A percentile compares a stretch with the other conserved stretches of the same genome.
phyloP scores from a whole-genome alignment of 192 early-diverging fungal species.

The Podila horticola region DNA sequence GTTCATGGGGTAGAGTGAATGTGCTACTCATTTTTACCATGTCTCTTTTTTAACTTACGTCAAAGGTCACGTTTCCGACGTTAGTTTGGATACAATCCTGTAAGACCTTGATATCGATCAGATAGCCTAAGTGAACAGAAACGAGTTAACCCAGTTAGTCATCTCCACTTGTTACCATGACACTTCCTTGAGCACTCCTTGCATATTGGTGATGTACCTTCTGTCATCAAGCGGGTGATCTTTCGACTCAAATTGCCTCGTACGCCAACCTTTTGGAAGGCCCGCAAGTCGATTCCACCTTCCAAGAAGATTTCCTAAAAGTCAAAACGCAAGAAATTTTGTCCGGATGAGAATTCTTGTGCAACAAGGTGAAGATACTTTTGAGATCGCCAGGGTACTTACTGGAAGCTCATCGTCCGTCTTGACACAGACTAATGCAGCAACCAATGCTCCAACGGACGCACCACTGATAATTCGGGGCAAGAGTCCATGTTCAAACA shows the following conservation, averaged over 20 bases:
- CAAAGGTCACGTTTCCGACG: conserved; percentile 76
- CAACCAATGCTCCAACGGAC: conserved; percentile 77
- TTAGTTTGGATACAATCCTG: conserved; percentile 78
- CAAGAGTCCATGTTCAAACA: conserved; percentile 69
- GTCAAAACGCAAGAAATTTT: not conserved
- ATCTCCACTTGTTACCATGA: not conserved
- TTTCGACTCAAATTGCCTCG: conserved; percentile 71
- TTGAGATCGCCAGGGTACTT: not conserved
- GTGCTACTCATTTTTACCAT: no score
- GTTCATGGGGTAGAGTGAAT: not conserved
- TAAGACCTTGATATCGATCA: conserved; percentile 81
- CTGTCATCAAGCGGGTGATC: conserved; percentile 71
- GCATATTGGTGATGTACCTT: conserved; percentile 57
- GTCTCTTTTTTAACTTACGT: conserved; percentile 45
- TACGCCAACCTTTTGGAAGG: conserved; percentile 67
- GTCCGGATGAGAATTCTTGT: not conserved
- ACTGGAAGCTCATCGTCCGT: conserved; percentile 80
- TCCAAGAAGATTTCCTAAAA: conserved; percentile 39
- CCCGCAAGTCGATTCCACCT: conserved; percentile 71
- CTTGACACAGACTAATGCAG: conserved; percentile 79
- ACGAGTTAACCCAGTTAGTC: not conserved
- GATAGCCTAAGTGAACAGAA: conserved; percentile 57
- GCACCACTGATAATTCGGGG: conserved; percentile 84
- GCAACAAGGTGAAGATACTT: no score
- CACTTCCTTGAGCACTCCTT: not conserved